Percentiles rank a stretch among this genome's conserved stretches.
Evolutionary conservation across 345 rosid species (phyloP).

Genomic region (Sonneratia alba): DNA sequence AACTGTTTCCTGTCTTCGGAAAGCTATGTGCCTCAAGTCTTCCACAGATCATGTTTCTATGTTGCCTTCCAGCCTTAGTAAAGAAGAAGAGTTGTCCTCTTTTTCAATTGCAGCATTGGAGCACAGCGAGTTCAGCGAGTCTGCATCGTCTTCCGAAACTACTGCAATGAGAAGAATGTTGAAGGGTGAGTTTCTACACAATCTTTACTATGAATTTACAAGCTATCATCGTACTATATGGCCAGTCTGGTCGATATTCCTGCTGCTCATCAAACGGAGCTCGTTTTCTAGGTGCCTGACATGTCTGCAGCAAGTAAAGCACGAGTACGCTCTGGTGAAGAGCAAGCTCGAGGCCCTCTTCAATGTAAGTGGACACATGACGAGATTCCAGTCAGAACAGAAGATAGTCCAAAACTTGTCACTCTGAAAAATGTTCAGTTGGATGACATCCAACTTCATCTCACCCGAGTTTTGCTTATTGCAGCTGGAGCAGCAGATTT

Average conservation of each 20-base stretch:
- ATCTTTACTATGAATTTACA: background rate
- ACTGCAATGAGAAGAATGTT: slow-evolving; percentile 67
- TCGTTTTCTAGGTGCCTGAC: slow-evolving; percentile 46
- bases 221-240: no score
- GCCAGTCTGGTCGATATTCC: no score
- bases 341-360: slow-evolving; percentile 72
- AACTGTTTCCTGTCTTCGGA: no score
- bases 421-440: background rate
- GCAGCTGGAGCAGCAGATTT: slow-evolving; percentile 88
- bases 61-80: no score
- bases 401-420: background rate
- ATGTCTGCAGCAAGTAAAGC: slow-evolving; percentile 79
- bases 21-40: no score
- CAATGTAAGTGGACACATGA: slow-evolving; percentile 26
- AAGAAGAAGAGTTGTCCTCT: no score
- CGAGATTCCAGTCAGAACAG: background rate
- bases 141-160: slow-evolving; percentile 72
- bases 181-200: slow-evolving; percentile 43
- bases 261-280: no score
- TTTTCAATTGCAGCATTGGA: slow-evolving; percentile 60
- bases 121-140: slow-evolving; percentile 79
- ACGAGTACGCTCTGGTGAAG: slow-evolving; percentile 63
- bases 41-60: no score
- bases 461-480: background rate
- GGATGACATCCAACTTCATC: background rate